A percentile compares a stretch with the other conserved stretches of the same genome.
These are phyloP conservation scores for Leccinum subrobustum DNA, from an alignment of 1,284 basidiomycete species.

Conservation along the genomic window DNA sequence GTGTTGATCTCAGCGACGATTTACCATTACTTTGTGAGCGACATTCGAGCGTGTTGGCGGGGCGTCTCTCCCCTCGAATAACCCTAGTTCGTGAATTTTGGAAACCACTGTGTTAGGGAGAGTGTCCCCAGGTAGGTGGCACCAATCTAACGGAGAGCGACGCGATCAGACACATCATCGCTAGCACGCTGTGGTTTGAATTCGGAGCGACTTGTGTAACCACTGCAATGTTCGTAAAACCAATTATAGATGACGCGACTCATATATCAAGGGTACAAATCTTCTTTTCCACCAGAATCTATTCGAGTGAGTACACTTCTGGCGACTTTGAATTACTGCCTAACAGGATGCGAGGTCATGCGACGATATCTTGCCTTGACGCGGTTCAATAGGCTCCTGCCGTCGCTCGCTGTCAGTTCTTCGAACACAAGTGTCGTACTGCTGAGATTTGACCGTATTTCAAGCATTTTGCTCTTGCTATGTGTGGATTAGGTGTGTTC, in stretches of 20 bases:
- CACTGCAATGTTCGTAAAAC: constrained; percentile 3
- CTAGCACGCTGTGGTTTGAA: constrained; percentile 3
- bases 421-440: background rate
- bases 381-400: too few species aligned
- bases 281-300: constrained; percentile 10
- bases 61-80: background rate
- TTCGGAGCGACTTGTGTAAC: constrained; percentile 1
- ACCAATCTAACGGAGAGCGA: background rate
- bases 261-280: constrained; percentile 1
- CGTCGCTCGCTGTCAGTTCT: constrained; percentile 5
- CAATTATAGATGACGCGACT: background rate
- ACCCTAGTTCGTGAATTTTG: constrained; percentile 1
- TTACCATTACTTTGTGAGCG: constrained; percentile 10
- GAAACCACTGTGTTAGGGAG: background rate
- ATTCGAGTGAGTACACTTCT: constrained; percentile 5
- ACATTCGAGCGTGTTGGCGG: background rate
- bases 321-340: background rate
- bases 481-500: constrained; percentile 4
- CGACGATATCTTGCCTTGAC: constrained; percentile 4
- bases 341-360: constrained; percentile 1
- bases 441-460: background rate
- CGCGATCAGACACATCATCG: background rate
- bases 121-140: constrained; percentile 1
- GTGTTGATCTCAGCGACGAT: background rate
- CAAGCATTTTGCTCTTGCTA: too few species aligned